Base-by-base conservation (phyloP, 352 stramenopile genomes). In the Globisporangium solare region DNA sequence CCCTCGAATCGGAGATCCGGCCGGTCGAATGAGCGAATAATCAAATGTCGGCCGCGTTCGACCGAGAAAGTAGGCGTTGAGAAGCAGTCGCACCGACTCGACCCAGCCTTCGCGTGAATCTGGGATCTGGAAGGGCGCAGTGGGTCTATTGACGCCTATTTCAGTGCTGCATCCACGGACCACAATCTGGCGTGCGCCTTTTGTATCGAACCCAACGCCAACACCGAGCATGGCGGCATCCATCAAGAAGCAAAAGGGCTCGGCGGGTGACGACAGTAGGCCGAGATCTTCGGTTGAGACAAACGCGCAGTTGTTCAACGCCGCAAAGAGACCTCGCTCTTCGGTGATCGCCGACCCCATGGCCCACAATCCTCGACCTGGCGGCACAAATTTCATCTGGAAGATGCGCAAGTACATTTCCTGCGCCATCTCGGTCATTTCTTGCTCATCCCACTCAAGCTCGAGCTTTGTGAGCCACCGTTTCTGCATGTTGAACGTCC, bases 231-330 rank as follows among this genome's bases (percentile, higher is more conserved):
- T 98, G 17, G 86, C 84, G 7, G 91, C 88, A 56, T 98, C 92
- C 92, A 98, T 98, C n/a, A 97, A 73, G 65, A 98, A 98, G 58
- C 84, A 95, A 57, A 98, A 98, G 2, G 92, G 89, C 47, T 87
- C 73, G 0, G 85, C 73, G 2, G 90, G 84, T 0, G 79, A 83
- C 11, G 56, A 27, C 10, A 85, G 51, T 56, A 87, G 54, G 0
- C 68, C 61, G 21, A 96, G 67, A 43, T 95, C 86, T 3, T 67
- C 66, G 0, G 92, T 98, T 17, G 81, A 95, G 5, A 98, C 89
- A 54, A 98, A 98, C 15, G 91, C 92, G 61, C 91, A 98, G 68
- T 98, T 97, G 71, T 98, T 98, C 18, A 98, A 73, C 18, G 92
- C 89, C 0, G 90, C 90, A 42, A 82, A 96, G 5, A 97, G 75